Evolutionary conservation across 352 stramenopile genomes (phyloP).

Genomic region (Globisporangium recalcitrans): DNA sequence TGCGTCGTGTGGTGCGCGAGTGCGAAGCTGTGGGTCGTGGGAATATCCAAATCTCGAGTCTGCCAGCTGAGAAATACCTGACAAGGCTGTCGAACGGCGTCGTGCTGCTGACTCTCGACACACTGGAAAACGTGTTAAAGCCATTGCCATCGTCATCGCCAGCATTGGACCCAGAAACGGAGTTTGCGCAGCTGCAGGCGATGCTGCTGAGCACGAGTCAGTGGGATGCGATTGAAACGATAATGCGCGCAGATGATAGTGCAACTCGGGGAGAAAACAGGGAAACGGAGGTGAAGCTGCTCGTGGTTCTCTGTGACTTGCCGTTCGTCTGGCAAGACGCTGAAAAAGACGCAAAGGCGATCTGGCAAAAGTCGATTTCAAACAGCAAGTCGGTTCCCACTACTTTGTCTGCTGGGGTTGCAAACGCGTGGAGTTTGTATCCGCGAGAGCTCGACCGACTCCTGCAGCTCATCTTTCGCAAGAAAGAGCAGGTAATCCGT

Average conservation of each 20-base stretch:
- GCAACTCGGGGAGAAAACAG: not conserved
- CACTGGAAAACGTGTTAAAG: constrained; percentile 26
- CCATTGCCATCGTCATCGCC: not conserved
- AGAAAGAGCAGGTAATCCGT: constrained; percentile 23
- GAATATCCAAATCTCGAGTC: constrained; percentile 4
- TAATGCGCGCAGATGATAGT: not conserved
- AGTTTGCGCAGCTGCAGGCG: constrained; percentile 29
- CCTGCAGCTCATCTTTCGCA: constrained; percentile 34
- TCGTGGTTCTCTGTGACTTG: constrained; percentile 52
- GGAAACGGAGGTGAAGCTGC: constrained; percentile 5
- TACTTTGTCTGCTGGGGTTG: not conserved
- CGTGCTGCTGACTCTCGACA: constrained; percentile 36
- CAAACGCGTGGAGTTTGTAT: constrained; percentile 33
- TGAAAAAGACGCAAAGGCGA: constrained; percentile 13
- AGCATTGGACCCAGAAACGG: not conserved
- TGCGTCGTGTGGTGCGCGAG: constrained; percentile 28
- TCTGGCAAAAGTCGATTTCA: constrained; percentile 13
- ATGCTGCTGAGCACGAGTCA: constrained; percentile 25
- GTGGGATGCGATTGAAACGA: constrained; percentile 31
- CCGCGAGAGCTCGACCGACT: constrained; percentile 31
- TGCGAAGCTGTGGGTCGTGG: constrained; percentile 36
- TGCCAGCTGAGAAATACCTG: constrained; percentile 22
- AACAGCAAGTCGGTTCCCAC: not conserved
- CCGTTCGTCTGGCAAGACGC: constrained; percentile 37
- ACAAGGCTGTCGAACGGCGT: constrained; percentile 22